phyloP scores from a whole-genome alignment of 2,329 filamentous ascomycete species.

The Paecilomyces variotii region DNA sequence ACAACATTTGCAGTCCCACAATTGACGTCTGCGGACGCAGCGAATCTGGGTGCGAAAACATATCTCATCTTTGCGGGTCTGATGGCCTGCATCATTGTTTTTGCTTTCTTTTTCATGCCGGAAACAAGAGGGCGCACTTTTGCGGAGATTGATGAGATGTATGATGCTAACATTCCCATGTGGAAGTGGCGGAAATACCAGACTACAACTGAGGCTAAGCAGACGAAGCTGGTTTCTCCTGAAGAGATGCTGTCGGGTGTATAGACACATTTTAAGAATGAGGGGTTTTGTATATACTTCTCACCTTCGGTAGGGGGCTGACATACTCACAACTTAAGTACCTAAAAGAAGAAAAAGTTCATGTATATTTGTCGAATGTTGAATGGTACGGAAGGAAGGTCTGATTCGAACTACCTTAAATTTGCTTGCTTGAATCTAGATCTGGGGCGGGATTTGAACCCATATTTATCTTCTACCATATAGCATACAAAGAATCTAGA shows the following conservation, averaged over 20 bases:
- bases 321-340: no score
- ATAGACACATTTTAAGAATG: background rate
- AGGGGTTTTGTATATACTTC: no score
- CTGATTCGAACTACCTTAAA: no score
- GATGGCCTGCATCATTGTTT: constrained; percentile 21
- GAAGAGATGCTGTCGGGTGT: background rate
- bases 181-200: constrained; percentile 25
- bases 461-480: no score
- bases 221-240: background rate
- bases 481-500: no score
- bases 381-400: no score
- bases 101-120: constrained; percentile 21
- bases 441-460: no score
- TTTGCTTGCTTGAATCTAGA: no score
- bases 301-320: no score
- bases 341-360: no score
- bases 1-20: constrained; percentile 32
- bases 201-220: constrained; percentile 13
- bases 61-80: constrained; percentile 27
- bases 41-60: constrained; percentile 24
- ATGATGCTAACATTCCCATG: constrained; percentile 21
- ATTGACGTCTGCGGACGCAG: constrained; percentile 25
- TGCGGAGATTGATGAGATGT: constrained; percentile 28
- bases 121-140: constrained; percentile 24
- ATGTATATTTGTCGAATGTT: no score